These are phyloP conservation scores for Pugionium dolabratum DNA, from an alignment of 345 rosid species.

Conservation along the genomic window DNA sequence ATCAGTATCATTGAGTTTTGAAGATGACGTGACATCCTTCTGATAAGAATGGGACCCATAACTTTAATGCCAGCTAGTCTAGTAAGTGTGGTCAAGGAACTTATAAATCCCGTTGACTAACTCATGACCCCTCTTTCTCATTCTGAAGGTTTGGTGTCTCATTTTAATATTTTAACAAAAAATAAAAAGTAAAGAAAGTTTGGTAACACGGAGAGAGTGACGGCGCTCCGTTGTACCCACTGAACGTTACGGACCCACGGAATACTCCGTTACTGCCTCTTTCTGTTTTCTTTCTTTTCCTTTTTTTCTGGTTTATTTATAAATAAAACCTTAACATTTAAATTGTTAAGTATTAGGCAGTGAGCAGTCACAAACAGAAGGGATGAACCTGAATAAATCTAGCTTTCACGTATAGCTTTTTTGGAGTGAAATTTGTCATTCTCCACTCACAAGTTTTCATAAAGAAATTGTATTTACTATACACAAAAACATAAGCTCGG, in stretches of 20 bases:
- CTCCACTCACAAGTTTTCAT: slow-evolving; percentile 22
- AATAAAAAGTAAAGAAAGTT: neutral
- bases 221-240: slow-evolving; percentile 27
- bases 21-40: neutral
- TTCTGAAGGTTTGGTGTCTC: no score
- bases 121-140: neutral
- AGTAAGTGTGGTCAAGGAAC: no score
- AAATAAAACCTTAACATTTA: no score
- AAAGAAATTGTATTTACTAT: no score
- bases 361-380: slow-evolving; percentile 30
- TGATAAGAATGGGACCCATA: neutral
- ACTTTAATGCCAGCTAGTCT: neutral
- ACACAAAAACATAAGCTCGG: slow-evolving; percentile 27
- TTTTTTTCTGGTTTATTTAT: neutral
- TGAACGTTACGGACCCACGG: slow-evolving; percentile 31
- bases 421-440: slow-evolving; percentile 28
- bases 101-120: neutral
- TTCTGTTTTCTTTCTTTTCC: no score
- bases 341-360: slow-evolving; percentile 7
- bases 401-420: no score
- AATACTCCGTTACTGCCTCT: no score
- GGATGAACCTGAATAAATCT: slow-evolving; percentile 32
- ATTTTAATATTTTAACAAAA: neutral
- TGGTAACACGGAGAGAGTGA: no score
- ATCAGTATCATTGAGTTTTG: no score